A percentile compares a stretch with the other conserved stretches of the same genome.
These are phyloP conservation scores for Diphasiastrum complanatum DNA, from an alignment of 83 land plant genomes.

Conservation along the genomic window DNA sequence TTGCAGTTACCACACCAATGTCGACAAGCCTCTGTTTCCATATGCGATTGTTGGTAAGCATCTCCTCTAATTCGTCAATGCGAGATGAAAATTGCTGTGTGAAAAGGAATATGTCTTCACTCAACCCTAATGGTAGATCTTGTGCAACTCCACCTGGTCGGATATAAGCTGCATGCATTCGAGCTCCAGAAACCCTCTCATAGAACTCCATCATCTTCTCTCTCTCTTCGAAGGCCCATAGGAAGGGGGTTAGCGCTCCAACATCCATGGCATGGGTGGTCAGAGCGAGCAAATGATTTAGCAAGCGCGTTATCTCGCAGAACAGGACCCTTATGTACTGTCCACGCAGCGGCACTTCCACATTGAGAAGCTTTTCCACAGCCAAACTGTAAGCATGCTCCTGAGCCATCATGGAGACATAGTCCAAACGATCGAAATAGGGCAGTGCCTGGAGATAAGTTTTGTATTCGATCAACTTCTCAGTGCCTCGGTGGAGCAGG, in stretches of 20 bases:
- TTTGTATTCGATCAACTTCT: neutral
- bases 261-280: conserved; percentile 17
- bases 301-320: neutral
- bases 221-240: conserved; percentile 18
- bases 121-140: neutral
- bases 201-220: conserved; percentile 13
- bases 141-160: neutral
- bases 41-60: conserved; percentile 5
- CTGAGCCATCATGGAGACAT: neutral
- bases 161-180: conserved; percentile 4
- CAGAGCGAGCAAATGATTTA: conserved; percentile 14
- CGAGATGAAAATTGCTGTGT: neutral
- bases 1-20: conserved; percentile 17
- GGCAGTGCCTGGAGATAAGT: neutral
- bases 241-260: conserved; percentile 11
- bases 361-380: neutral
- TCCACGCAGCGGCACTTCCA: neutral
- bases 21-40: conserved; percentile 18
- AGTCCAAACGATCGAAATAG: neutral
- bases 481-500: neutral
- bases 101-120: neutral
- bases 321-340: neutral
- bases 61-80: neutral
- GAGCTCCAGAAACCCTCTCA: conserved; percentile 13
- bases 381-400: neutral